Evolutionary conservation across 2,329 filamentous ascomycete genomes (phyloP).

Genomic region (Sphaerulina musiva): DNA sequence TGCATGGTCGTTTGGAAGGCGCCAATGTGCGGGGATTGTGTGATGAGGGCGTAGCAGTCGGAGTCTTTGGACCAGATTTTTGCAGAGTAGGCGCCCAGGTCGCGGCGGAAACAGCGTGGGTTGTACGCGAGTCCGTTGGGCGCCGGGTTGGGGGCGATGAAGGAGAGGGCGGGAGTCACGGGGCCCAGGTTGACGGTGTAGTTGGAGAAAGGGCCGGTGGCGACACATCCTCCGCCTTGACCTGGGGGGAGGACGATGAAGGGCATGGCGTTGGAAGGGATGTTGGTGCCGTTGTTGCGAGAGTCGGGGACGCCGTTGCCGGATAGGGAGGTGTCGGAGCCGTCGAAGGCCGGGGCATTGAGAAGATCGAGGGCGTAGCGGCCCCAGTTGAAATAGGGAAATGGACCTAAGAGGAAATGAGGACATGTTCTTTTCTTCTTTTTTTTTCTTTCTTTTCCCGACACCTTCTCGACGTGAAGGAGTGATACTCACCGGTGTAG

Average conservation of each 20-base stretch:
- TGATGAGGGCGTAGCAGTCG: conserved; percentile 14
- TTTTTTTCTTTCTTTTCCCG: too few relatives aligned
- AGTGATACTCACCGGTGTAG: conserved; percentile 26
- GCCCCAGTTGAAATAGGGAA: conserved; percentile 31
- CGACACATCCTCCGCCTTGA: conserved; percentile 52
- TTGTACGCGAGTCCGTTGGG: conserved; percentile 23
- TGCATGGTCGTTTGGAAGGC: conserved; percentile 17
- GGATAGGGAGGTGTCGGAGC: conserved; percentile 41
- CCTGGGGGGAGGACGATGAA: conserved; percentile 40
- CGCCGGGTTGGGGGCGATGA: conserved; percentile 19
- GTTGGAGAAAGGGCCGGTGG: conserved; percentile 44
- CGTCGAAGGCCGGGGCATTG: conserved; percentile 52
- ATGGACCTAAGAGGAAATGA: conserved; percentile 24
- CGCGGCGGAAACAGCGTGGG: conserved; percentile 18
- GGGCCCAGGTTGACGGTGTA: conserved; percentile 22
- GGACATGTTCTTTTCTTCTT: too few relatives aligned
- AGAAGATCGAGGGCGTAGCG: conserved; percentile 40
- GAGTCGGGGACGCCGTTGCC: conserved; percentile 23
- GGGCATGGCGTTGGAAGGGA: conserved; percentile 6
- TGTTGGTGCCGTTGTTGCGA: conserved; percentile 6
- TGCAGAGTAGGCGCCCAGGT: conserved; percentile 8
- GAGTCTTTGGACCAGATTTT: conserved; percentile 11
- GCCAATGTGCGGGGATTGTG: conserved; percentile 9
- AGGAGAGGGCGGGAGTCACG: conserved; percentile 12
- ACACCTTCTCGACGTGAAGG: too few relatives aligned